These are phyloP conservation scores for Madurella mycetomatis DNA, from an alignment of 2,329 filamentous ascomycete genomes.

Conservation along the genomic window DNA sequence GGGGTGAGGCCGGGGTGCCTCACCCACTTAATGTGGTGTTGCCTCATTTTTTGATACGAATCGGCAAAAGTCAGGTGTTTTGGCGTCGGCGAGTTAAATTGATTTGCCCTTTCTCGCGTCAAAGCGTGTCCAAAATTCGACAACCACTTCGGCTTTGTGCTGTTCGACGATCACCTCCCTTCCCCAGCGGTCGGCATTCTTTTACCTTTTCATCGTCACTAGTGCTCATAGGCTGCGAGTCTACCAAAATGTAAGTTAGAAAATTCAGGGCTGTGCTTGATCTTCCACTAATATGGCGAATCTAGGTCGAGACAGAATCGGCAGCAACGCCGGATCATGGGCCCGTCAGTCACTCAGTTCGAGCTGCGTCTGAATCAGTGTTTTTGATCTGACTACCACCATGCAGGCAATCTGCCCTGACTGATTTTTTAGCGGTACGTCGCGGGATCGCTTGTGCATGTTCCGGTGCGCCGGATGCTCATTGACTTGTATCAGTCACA, in stretches of 20 bases:
- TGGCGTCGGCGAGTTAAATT: constrained; percentile 24
- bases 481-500: constrained; percentile 48
- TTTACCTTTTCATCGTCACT: neutral
- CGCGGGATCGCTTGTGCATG: neutral
- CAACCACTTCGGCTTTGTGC: neutral
- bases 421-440: constrained; percentile 48
- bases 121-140: constrained; percentile 11
- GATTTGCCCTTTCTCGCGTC: constrained; percentile 27
- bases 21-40: too few relatives aligned
- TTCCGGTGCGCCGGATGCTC: neutral
- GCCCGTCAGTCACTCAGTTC: constrained; percentile 28
- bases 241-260: constrained; percentile 10
- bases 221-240: neutral
- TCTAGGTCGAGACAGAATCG: constrained; percentile 22
- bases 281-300: neutral
- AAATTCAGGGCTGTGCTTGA: neutral
- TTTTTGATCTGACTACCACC: constrained; percentile 3
- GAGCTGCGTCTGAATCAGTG: too few relatives aligned
- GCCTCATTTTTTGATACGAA: too few relatives aligned
- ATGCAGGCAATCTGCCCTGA: constrained; percentile 46
- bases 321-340: constrained; percentile 29
- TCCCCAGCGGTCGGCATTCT: neutral
- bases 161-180: neutral
- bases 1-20: neutral
- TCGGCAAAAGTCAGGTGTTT: constrained; percentile 20